Conservation (phyloP, 2,329 filamentous ascomycete species). For the Cladophialophora carrionii region DNA sequence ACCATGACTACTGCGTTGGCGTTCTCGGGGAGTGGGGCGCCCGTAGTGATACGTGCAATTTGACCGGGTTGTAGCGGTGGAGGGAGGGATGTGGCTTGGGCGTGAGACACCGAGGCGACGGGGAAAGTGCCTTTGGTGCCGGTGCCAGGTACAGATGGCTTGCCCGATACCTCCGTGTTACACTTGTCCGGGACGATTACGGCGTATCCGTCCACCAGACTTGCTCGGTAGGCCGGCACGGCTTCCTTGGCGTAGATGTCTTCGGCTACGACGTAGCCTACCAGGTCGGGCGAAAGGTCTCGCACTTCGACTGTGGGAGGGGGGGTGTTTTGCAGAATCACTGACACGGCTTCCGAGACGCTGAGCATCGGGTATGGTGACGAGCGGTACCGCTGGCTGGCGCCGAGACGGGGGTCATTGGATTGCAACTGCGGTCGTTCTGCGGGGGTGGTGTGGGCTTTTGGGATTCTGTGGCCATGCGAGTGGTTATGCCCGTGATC, state of each 20-base stretch:
- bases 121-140: constrained; percentile 79
- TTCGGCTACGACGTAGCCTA: constrained; percentile 79
- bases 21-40: constrained; percentile 83
- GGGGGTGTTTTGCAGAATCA: constrained; percentile 76
- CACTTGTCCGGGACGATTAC: constrained; percentile 62
- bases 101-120: constrained; percentile 84
- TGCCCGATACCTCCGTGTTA: background rate
- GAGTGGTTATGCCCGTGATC: constrained; percentile 61
- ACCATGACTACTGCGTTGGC: constrained; percentile 96
- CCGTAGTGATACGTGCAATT: constrained; percentile 90
- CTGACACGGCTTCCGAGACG: constrained; percentile 75
- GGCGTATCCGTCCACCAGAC: constrained; percentile 96
- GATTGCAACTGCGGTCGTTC: constrained; percentile 55
- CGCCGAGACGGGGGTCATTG: constrained; percentile 63
- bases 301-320: constrained; percentile 60
- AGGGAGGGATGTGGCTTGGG: constrained; percentile 69
- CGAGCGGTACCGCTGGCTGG: constrained; percentile 72
- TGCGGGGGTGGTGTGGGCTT: constrained; percentile 71
- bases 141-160: background rate
- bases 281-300: constrained; percentile 64
- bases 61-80: constrained; percentile 68
- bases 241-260: constrained; percentile 78
- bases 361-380: constrained; percentile 93
- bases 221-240: constrained; percentile 91
- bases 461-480: constrained; percentile 57